Base-by-base conservation (phyloP, 176 grass and related monocot genomes). In the Oryza brachyantha region DNA sequence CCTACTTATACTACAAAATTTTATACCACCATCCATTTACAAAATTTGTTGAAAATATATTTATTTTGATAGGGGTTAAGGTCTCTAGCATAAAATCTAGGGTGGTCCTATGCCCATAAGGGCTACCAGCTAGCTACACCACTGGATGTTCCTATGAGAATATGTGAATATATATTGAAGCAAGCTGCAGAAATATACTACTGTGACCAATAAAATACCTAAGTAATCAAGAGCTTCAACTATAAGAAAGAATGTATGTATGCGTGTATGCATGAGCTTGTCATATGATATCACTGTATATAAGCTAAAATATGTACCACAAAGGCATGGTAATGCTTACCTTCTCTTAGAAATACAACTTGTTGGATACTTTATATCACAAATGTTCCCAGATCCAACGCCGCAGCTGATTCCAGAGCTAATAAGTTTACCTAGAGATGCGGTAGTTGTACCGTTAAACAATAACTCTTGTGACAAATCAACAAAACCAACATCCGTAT, bases 391-490 rank as follows among this genome's bases (percentile, higher is more conserved):
- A 85, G 48, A 82, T 78, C 34, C 79, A 64, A 67, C 70, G 43
- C 26, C 68, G 25, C 59, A 73, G 14, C 27, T 83, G 26, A 66
- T 40, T 43, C 72, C 88, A 65, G 77, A 71, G 45, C 42, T 70
- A 64, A 92, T 73, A 78, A 97, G 70, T 82, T 79, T 94, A 31
- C 89, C 91, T 79, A 90, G 71, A 82, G 89, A 81, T 46, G 68
- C 59, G 61, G 69, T 76, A 77, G 79, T 77, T 55, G 68, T 88
- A 79, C 89, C 90, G 70, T 77, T 91, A 86, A 79, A 65, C 40
- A 97, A 80, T 31, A 97, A 85, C 28, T 90, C 92, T 61, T 63
- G 63, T 76, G 78, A 82, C 22, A 92, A 74, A 92, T 85, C 80
- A 69, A 83, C 46, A 13, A 46, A 82, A 66, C 57, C 73, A 76